Percentiles rank a stretch among this genome's conserved stretches.
Evolutionary conservation across 495 filamentous ascomycete genomes (phyloP).

Genomic region (Platismatia glauca): DNA sequence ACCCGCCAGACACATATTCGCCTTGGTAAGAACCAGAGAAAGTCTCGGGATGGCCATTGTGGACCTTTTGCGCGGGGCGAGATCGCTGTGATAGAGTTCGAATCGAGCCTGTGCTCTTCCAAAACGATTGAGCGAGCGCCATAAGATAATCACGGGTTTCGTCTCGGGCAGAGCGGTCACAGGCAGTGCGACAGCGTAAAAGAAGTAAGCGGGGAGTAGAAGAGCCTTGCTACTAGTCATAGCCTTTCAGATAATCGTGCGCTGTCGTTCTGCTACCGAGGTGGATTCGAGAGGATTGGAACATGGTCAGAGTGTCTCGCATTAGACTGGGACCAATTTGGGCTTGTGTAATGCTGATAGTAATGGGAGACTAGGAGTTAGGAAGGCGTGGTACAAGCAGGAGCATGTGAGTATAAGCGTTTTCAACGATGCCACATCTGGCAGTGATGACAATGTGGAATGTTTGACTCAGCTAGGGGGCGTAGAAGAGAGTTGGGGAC

Average conservation of each 20-base stretch:
- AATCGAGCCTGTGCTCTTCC: neutral
- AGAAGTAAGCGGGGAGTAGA: neutral
- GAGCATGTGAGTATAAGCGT: neutral
- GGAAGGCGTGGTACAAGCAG: neutral
- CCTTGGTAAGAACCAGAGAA: neutral
- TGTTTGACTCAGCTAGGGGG: neutral
- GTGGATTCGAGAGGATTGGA: neutral
- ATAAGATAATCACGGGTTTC: neutral
- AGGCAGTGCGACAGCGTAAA: neutral
- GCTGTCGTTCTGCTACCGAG: neutral
- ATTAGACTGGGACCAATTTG: neutral
- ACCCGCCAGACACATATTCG: neutral
- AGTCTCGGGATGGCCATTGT: neutral
- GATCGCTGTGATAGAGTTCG: neutral
- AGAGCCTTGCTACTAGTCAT: neutral
- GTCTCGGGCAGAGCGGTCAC: neutral
- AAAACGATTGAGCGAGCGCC: neutral
- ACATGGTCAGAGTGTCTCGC: neutral
- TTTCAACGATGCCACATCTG: neutral
- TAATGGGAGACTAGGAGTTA: neutral
- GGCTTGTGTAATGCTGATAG: no score
- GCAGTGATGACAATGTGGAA: neutral
- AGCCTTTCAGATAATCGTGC: neutral
- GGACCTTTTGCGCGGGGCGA: no score
- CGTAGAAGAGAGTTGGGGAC: neutral